These are phyloP conservation scores for Kwoniella sp. DNA, from an alignment of 768 basidiomycete genomes.

Conservation along the genomic window DNA sequence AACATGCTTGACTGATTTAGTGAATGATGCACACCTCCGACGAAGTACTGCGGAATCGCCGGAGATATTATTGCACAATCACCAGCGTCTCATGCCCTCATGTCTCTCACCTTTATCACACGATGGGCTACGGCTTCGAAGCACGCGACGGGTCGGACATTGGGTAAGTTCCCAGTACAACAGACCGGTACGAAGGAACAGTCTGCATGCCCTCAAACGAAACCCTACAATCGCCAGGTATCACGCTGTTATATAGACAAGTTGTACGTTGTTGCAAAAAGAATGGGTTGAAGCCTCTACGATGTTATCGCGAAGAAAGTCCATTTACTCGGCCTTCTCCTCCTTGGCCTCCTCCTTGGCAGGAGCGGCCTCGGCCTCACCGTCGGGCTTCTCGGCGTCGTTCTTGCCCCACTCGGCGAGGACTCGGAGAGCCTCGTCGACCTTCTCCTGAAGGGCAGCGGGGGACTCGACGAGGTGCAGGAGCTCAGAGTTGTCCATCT, in stretches of 20 bases:
- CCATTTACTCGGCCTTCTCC: slow-evolving; percentile 27
- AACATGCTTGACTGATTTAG: no score
- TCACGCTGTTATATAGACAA: neutral
- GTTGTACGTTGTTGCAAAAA: neutral
- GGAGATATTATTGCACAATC: no score
- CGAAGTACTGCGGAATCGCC: no score
- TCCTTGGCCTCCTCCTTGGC: slow-evolving; percentile 36
- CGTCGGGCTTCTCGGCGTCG: slow-evolving; percentile 47
- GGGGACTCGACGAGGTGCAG: slow-evolving; percentile 79
- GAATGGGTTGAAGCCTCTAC: slow-evolving; percentile 2
- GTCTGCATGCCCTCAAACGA: slow-evolving; percentile 28
- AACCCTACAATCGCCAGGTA: slow-evolving; percentile 13
- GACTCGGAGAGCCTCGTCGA: slow-evolving; percentile 85
- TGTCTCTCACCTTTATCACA: no score
- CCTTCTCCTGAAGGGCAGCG: slow-evolving; percentile 84
- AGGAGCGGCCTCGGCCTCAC: slow-evolving; percentile 21
- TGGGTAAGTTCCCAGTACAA: no score
- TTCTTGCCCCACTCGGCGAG: slow-evolving; percentile 76
- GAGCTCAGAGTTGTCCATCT: slow-evolving; percentile 97
- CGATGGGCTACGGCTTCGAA: no score
- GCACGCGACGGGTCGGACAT: no score
- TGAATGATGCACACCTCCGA: no score
- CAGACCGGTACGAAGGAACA: no score
- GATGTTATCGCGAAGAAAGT: neutral
- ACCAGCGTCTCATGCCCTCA: no score